A percentile compares a stretch with the other conserved stretches of the same genome.
phyloP scores from a whole-genome alignment of 306 rosid genomes.

The Trifolium pratense region DNA sequence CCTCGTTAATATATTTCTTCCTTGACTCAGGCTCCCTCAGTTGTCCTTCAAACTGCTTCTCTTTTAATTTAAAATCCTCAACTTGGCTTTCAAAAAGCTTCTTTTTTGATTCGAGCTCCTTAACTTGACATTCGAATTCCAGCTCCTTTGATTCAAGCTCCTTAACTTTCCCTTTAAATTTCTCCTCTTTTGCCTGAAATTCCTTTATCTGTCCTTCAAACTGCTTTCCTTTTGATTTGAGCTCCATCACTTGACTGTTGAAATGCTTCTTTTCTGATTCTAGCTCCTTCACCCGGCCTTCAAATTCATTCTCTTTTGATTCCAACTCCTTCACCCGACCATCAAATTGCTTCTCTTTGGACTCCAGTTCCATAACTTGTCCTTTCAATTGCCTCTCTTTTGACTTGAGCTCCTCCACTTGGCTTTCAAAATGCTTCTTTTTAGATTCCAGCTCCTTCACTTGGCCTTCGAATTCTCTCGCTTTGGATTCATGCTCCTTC shows the following conservation, averaged over 20 bases:
- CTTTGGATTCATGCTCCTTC: too few relatives aligned
- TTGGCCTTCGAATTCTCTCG: not conserved
- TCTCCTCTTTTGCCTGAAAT: not conserved
- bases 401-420: not conserved
- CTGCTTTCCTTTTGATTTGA: not conserved
- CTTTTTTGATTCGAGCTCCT: not conserved
- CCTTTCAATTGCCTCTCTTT: not conserved
- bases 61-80: not conserved
- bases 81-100: not conserved
- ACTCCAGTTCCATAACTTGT: not conserved
- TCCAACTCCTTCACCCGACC: constrained; percentile 28
- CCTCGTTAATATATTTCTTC: not conserved
- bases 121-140: not conserved
- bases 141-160: not conserved
- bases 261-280: not conserved
- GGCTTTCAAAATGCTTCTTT: not conserved
- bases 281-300: not conserved
- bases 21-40: not conserved
- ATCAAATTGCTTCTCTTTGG: not conserved
- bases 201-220: not conserved
- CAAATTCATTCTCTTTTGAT: constrained; percentile 16
- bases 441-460: not conserved
- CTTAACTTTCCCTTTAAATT: not conserved
- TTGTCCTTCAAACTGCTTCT: constrained; percentile 10
- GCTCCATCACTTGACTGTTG: not conserved